These are phyloP conservation scores for Epichloe glyceriae DNA, from an alignment of 2,329 filamentous ascomycete genomes.

Conservation along the genomic window DNA sequence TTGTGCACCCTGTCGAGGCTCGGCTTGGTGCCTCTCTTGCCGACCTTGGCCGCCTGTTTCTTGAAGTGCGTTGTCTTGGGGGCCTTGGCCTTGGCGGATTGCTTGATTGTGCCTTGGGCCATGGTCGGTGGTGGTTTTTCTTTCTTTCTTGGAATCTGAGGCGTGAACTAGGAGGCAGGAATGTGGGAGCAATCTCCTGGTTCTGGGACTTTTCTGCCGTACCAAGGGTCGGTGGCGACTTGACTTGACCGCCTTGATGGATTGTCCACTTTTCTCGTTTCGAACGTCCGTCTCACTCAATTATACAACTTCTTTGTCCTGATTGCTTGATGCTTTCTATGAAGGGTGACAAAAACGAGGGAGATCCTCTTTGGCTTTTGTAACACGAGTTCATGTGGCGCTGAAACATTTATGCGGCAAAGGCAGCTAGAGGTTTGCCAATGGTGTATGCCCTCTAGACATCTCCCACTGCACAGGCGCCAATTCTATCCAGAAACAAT, in stretches of 20 bases:
- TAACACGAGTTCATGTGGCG: too few species aligned
- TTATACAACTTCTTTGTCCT: too few species aligned
- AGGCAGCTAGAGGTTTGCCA: too few species aligned
- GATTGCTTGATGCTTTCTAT: background rate
- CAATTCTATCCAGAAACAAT: too few species aligned
- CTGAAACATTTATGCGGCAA: too few species aligned
- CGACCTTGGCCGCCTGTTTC: conserved; percentile 30
- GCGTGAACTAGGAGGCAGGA: background rate
- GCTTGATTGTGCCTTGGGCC: conserved; percentile 43
- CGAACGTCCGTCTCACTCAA: too few species aligned
- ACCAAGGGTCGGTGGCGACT: background rate
- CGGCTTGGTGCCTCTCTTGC: conserved; percentile 34
- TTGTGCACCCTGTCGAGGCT: conserved; percentile 40
- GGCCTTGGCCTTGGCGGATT: conserved; percentile 26
- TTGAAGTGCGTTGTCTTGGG: conserved; percentile 29
- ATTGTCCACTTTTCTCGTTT: background rate
- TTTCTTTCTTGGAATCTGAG: background rate
- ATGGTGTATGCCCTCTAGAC: too few species aligned
- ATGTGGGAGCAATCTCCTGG: too few species aligned
- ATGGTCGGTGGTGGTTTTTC: conserved; percentile 20
- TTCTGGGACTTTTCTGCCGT: background rate
- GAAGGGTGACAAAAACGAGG: too few species aligned
- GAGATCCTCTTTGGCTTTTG: too few species aligned
- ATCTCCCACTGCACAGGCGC: too few species aligned
- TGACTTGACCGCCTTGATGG: background rate